Evolutionary conservation across 495 filamentous ascomycete species (phyloP).

Genomic region (Hamigera avellanea): DNA sequence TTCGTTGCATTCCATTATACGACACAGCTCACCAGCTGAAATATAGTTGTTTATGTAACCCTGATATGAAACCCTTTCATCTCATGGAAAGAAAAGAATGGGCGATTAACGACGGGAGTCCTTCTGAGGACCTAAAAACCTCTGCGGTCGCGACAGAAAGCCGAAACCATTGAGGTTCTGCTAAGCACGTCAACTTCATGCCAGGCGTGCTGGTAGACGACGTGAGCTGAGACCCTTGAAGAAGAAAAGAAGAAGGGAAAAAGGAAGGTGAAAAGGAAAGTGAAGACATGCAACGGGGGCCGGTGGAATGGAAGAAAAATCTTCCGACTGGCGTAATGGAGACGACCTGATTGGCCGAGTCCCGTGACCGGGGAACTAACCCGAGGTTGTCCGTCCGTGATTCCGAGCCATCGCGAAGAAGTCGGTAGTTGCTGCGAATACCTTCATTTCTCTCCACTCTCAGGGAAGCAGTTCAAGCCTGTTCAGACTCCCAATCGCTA

Average conservation of each 20-base stretch:
- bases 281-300: conserved; percentile 6
- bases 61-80: conserved; percentile 43
- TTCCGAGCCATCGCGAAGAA: conserved; percentile 16
- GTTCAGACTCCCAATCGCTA: neutral
- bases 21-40: no score
- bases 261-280: conserved; percentile 1
- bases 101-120: conserved; percentile 49
- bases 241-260: conserved; percentile 13
- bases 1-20: no score
- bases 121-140: conserved; percentile 33
- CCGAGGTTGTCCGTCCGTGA: conserved; percentile 37
- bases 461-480: conserved; percentile 1
- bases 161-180: conserved; percentile 33
- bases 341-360: conserved; percentile 25
- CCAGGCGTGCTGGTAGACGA: conserved; percentile 23
- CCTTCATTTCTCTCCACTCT: conserved; percentile 7
- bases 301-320: conserved; percentile 24
- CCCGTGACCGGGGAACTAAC: conserved; percentile 24
- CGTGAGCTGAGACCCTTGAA: conserved; percentile 37
- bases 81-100: conserved; percentile 38
- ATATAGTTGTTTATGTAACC: conserved; percentile 30
- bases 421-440: conserved; percentile 12
- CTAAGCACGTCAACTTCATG: conserved; percentile 34
- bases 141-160: conserved; percentile 38
- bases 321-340: conserved; percentile 26